Evolutionary conservation across 164 flowering plant species (phyloP).

Genomic region (Vitis rotundifolia): DNA sequence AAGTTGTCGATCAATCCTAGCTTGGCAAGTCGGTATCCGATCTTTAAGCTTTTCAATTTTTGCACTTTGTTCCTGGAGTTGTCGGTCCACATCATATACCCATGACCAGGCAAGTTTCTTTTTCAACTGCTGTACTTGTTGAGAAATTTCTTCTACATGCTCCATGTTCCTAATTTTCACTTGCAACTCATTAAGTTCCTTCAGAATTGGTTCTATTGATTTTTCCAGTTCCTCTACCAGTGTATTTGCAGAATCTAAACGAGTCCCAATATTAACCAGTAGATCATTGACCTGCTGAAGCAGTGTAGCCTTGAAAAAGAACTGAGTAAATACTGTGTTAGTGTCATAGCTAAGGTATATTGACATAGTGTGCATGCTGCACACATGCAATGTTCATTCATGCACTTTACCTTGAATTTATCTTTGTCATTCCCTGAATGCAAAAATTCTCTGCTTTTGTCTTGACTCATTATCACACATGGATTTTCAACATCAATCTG

Average conservation of each 20-base stretch:
- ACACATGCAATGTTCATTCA: no score
- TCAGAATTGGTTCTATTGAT: constrained; percentile 61
- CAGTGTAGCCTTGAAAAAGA: constrained; percentile 95
- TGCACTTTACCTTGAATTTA: constrained; percentile 73
- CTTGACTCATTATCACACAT: constrained; percentile 97
- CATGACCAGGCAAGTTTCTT: constrained; percentile 92
- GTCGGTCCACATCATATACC: constrained; percentile 74
- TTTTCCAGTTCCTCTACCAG: constrained; percentile 60
- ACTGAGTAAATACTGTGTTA: constrained; percentile 45
- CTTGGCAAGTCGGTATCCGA: constrained; percentile 81
- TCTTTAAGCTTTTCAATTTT: constrained; percentile 62
- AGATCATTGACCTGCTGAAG: constrained; percentile 88
- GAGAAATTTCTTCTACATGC: constrained; percentile 82
- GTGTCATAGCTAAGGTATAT: background rate
- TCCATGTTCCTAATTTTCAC: constrained; percentile 81
- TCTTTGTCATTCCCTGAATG: constrained; percentile 97
- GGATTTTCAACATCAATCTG: constrained; percentile 99
- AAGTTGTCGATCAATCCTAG: constrained; percentile 53
- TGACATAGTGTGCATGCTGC: no score
- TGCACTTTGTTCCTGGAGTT: constrained; percentile 47
- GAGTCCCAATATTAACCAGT: constrained; percentile 38
- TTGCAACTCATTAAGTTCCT: constrained; percentile 71
- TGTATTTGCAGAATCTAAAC: constrained; percentile 50
- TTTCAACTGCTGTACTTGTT: constrained; percentile 53
- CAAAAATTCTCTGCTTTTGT: constrained; percentile 95